phyloP scores from a whole-genome alignment of 2,329 filamentous ascomycete species.

The Metarhizium rileyi region DNA sequence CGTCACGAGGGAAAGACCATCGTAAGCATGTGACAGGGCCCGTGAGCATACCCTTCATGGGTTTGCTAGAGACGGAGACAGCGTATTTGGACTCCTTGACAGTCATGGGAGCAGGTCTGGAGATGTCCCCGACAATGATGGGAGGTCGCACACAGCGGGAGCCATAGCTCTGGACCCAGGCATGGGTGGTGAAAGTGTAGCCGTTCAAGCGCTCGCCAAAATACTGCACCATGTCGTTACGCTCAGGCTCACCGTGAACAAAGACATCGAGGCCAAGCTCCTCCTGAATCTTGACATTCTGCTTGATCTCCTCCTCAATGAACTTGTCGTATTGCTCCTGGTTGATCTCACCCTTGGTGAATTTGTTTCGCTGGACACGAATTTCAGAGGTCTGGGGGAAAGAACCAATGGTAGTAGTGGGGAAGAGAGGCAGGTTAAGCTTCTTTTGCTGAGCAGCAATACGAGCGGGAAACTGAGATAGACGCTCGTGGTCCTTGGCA shows the following conservation, averaged over 20 bases:
- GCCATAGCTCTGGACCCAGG: constrained; percentile 97
- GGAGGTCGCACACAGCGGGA: constrained; percentile 97
- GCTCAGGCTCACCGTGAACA: constrained; percentile 98
- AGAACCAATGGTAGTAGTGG: constrained; percentile 97
- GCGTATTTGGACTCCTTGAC: constrained; percentile 99
- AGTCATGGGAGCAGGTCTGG: constrained; percentile 92
- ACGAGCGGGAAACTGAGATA: constrained; percentile 77
- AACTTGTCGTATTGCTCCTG: constrained; percentile 92
- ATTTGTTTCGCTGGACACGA: constrained; percentile 91
- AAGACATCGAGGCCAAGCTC: constrained; percentile 95
- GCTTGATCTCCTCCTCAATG: constrained; percentile 97
- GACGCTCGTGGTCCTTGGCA: constrained; percentile 78
- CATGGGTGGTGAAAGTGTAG: constrained; percentile 98
- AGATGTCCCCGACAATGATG: constrained; percentile 98
- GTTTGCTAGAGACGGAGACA: constrained; percentile 90
- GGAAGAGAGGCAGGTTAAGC: constrained; percentile 92
- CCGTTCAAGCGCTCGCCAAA: constrained; percentile 95
- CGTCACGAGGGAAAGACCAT: constrained; percentile 99
- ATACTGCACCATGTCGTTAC: constrained; percentile 99
- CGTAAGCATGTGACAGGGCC: constrained; percentile 96
- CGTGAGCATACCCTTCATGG: constrained; percentile 99
- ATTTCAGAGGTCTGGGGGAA: constrained; percentile 99
- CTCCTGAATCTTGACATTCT: constrained; percentile 93
- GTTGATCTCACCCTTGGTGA: constrained; percentile 97
- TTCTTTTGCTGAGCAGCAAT: constrained; percentile 83